Conservation (phyloP, 495 filamentous ascomycete genomes). For the Podospora pseudocomata region DNA sequence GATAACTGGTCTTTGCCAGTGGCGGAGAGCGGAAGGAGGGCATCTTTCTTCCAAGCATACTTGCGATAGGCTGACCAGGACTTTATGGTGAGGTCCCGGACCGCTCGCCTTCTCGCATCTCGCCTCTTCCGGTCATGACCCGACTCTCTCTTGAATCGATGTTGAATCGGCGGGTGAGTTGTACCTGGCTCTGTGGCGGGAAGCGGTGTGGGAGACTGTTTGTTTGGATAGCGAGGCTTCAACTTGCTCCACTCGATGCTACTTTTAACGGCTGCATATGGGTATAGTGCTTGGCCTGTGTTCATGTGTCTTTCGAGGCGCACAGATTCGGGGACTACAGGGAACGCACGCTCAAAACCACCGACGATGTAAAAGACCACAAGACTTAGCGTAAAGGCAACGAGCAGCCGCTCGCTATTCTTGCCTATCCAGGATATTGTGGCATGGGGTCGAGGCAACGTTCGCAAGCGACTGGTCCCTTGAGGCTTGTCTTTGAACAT, state of each 20-base stretch:
- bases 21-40: conserved; percentile 55
- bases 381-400: not conserved
- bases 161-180: conserved; percentile 64
- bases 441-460: not conserved
- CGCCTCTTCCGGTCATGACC: conserved; percentile 49
- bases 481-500: not conserved
- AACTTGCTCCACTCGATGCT: conserved; percentile 56
- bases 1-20: conserved; percentile 63
- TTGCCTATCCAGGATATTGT: not conserved
- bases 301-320: conserved; percentile 20
- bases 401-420: not conserved
- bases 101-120: conserved; percentile 53
- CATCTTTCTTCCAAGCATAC: conserved; percentile 75
- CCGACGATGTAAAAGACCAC: not conserved
- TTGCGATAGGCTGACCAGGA: conserved; percentile 71
- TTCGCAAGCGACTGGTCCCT: not conserved
- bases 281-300: conserved; percentile 4
- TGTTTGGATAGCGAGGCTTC: conserved; percentile 56
- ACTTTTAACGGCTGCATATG: conserved; percentile 16
- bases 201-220: conserved; percentile 52
- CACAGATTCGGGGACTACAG: not conserved
- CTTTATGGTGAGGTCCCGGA: conserved; percentile 64
- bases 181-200: conserved; percentile 45
- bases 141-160: conserved; percentile 54
- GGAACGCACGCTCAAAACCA: not conserved